Percentiles rank a stretch among this genome's conserved stretches.
Conservation (phyloP, 129 eudicot genomes). For the Centaurea solstitialis region DNA sequence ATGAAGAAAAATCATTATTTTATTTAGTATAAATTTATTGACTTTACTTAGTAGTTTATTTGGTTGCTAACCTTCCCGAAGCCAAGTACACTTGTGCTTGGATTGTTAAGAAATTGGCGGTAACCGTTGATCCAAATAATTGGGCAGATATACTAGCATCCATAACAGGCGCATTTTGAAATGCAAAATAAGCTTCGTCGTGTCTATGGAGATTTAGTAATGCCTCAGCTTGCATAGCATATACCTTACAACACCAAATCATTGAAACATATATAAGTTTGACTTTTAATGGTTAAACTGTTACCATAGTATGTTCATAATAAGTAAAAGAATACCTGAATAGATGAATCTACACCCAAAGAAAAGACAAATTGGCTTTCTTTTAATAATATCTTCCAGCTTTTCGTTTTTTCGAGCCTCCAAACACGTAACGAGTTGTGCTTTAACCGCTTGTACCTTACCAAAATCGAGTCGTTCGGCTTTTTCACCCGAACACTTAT, state of each 20-base stretch:
- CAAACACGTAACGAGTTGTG: slow-evolving; percentile 34
- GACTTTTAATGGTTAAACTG: background rate
- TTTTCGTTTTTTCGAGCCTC: slow-evolving; percentile 44
- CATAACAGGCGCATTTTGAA: slow-evolving; percentile 48
- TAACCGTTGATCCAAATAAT: slow-evolving; percentile 49
- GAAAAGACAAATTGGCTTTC: slow-evolving; percentile 48
- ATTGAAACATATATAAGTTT: background rate
- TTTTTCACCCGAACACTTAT: slow-evolving; percentile 58
- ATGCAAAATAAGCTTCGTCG: slow-evolving; percentile 58
- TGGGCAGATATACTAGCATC: slow-evolving; percentile 37
- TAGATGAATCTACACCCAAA: slow-evolving; percentile 75
- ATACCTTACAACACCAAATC: slow-evolving; percentile 40
- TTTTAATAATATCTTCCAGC: slow-evolving; percentile 54
- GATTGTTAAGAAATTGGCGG: slow-evolving; percentile 36
- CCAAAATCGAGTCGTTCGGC: slow-evolving; percentile 42
- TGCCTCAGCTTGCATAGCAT: slow-evolving; percentile 79
- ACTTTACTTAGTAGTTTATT: too few relatives aligned
- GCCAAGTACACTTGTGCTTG: slow-evolving; percentile 62
- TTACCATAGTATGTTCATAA: background rate
- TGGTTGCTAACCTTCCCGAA: slow-evolving; percentile 62
- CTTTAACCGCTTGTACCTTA: slow-evolving; percentile 52
- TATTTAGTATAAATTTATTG: background rate
- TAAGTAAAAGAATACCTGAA: slow-evolving; percentile 46
- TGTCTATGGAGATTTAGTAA: slow-evolving; percentile 64
- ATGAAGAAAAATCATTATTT: too few relatives aligned